phyloP scores from a whole-genome alignment of 306 rosid genomes.

The Chamaecrista fasciculata region DNA sequence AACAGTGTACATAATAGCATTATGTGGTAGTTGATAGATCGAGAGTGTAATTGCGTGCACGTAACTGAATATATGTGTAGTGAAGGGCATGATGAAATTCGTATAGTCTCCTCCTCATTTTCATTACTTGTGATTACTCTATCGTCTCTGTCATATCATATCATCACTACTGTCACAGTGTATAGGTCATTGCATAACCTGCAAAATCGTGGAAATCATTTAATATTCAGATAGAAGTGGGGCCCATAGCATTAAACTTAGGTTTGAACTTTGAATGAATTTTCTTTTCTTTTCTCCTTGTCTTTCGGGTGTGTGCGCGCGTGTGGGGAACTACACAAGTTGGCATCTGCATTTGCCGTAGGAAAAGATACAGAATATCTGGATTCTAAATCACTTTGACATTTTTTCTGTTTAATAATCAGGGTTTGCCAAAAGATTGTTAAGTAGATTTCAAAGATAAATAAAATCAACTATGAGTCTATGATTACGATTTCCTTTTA shows the following conservation, averaged over 20 bases:
- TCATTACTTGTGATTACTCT: constrained; percentile 13
- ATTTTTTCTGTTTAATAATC: too few species aligned
- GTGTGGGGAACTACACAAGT: too few species aligned
- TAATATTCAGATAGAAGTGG: constrained; percentile 12
- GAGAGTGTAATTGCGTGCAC: neutral
- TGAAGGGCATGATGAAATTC: too few species aligned
- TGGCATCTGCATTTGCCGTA: too few species aligned
- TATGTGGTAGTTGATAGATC: too few species aligned
- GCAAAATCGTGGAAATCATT: constrained; percentile 32
- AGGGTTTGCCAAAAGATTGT: neutral
- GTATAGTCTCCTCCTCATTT: neutral
- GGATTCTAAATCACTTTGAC: too few species aligned
- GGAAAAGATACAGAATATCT: neutral
- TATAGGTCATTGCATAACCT: neutral
- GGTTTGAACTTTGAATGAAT: neutral
- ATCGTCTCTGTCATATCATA: constrained; percentile 33
- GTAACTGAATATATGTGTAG: too few species aligned
- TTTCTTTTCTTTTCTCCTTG: constrained; percentile 11
- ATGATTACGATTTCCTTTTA: too few species aligned
- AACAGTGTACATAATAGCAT: too few species aligned
- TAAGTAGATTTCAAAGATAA: neutral
- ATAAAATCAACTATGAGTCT: too few species aligned
- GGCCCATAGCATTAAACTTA: constrained; percentile 36
- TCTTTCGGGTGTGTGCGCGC: neutral
- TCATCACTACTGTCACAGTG: neutral